Evolutionary conservation across 1,284 basidiomycete genomes (phyloP), one percentile per base, ranked within the genome.

Genomic region (Marasmius oreades): DNA sequence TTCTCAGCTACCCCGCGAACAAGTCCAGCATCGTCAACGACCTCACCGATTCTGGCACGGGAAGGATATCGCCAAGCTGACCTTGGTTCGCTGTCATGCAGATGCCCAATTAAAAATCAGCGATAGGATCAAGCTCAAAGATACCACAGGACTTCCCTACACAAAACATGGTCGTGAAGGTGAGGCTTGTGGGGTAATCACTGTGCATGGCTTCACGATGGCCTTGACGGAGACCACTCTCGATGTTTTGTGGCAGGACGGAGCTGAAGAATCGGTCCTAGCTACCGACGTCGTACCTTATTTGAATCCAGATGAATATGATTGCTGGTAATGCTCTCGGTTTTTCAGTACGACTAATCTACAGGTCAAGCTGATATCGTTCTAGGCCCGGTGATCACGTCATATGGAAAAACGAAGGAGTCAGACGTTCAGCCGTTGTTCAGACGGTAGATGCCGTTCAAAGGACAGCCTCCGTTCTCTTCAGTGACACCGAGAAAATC

Each of bases 211-310:
- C 1, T 79, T 86, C 59, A 75, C 81, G 23, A 86, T 96, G 46
- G 79, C 77, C 43, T 85, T 90, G 69, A 90, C 89, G 6, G 74
- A 81, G 55, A 90, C 91, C 10, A 77, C 71, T 11, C 76, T 92
- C 28, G 78, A 80, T n/a, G 77, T 97, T 28, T 69, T 95, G 16
- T 98, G 95, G 95, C 95, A 97, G 74, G 88, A 94, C 67, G 93
- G 93, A 18, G 77, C 74, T 7, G 76, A 71, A 56, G 84, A 88
- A 64, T 81, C 79, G 3, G 53, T 86, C 22, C 77, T 72, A 50
- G 80, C 92, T 3, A 81, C 75, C 20, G 79, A 85, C 14, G 74
- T 95, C 34, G 85, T 95, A 36, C 93, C 92, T 0, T 90, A 95
- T 66, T 67, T 90, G 48, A 92, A 90, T 60, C 84, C 89, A 6